Base-by-base conservation (phyloP, 768 basidiomycete genomes). In the Mycena leptocephala region DNA sequence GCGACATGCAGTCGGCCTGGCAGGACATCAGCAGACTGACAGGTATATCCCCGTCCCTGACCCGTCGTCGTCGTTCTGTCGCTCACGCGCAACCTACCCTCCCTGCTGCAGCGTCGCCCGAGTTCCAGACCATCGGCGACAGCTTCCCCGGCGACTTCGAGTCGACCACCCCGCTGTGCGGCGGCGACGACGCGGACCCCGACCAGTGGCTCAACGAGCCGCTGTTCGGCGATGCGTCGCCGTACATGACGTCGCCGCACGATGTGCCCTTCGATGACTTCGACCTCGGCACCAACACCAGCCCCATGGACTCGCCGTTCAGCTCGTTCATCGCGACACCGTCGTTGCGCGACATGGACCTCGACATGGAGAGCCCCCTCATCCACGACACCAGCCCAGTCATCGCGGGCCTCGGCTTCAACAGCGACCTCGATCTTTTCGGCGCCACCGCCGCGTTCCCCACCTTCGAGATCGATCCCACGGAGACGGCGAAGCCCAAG, bases 41-140 rank as follows among this genome's bases (percentile, higher is more conserved):
- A 64, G 74, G 77, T 78, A 78, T 68, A 61, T 11, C 37, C 4
- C 35, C 63, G 2, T 72, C 71, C n/a, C 43, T 63, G 46, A 37
- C 64, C 35, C 63, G 73, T 22, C 69, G 73, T 59, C 58, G 64
- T 59, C 56, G 43, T 39, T 3, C 33, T 9, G 20, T 39, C 20
- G 62, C 73, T 78, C n/a, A n/a, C n/a, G n/a, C n/a, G n/a, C n/a
- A n/a, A n/a, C n/a, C n/a, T 7, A 69, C 41, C 35, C 32, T n/a
- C 6, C 24, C 46, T 22, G 35, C 43, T 30, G 32, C 69, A 76
- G 78, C 78, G 16, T 79, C 78, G 72, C 78, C 78, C n/a, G 78
- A 79, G 67, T 79, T 65, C 55, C 67, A 46, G 32, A 74, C 46
- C 72, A 66, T 79, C 71, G 75, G 72, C 71, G 78, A 78, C 68